These are phyloP conservation scores for Persicaria tinctoria DNA, from an alignment of 148 eudicot genomes.

Conservation along the genomic window DNA sequence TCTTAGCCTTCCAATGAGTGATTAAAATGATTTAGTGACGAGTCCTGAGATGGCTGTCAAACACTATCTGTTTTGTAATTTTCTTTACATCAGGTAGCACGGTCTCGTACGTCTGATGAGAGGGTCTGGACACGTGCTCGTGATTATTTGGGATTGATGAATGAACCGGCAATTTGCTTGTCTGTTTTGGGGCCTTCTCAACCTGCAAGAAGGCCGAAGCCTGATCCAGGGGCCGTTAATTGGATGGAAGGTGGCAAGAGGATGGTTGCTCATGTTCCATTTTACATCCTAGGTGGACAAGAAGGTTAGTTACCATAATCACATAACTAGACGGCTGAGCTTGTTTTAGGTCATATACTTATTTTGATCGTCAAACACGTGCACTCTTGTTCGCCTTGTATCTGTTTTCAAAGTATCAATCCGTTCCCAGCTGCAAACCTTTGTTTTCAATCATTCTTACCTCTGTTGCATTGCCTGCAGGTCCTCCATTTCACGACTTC, in stretches of 20 bases:
- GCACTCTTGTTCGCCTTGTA: not conserved
- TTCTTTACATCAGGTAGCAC: slow-evolving; percentile 63
- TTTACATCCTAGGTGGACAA: slow-evolving; percentile 71
- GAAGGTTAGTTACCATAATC: slow-evolving; percentile 36
- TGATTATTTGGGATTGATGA: slow-evolving; percentile 88
- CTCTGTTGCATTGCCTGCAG: slow-evolving; percentile 29
- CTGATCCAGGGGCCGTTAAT: slow-evolving; percentile 66
- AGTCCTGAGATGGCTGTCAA: not conserved
- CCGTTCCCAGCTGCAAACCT: not conserved
- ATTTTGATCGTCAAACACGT: not conserved
- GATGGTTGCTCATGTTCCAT: slow-evolving; percentile 81
- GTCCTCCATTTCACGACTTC: slow-evolving; percentile 93
- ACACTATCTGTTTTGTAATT: not conserved
- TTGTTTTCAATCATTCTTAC: not conserved
- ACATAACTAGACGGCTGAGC: not conserved
- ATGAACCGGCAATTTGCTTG: slow-evolving; percentile 82
- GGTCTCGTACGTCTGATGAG: slow-evolving; percentile 70
- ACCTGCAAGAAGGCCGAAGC: slow-evolving; percentile 38
- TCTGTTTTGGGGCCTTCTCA: slow-evolving; percentile 81
- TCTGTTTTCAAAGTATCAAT: not conserved
- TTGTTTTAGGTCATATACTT: not conserved
- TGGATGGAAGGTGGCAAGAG: slow-evolving; percentile 71
- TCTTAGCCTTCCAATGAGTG: not conserved
- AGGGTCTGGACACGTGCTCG: slow-evolving; percentile 89
- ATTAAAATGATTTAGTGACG: not conserved